Conservation (phyloP, 768 basidiomycete genomes). For the Chalciporus pseudorubinellus region DNA sequence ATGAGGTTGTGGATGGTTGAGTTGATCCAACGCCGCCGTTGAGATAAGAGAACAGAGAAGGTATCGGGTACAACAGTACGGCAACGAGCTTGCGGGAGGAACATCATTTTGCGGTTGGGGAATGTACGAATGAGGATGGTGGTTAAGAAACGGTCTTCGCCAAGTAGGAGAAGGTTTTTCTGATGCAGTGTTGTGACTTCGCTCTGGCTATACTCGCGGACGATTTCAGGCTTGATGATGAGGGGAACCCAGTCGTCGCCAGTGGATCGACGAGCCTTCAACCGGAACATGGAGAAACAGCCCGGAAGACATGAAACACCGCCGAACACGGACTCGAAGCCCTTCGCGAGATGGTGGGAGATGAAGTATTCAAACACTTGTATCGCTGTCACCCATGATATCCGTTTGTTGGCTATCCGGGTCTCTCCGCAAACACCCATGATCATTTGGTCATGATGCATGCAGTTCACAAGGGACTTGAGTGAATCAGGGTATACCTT, state of each 20-base stretch:
- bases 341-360: slow-evolving; percentile 97
- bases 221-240: slow-evolving; percentile 94
- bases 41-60: slow-evolving; percentile 88
- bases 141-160: slow-evolving; percentile 98
- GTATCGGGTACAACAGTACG: slow-evolving; percentile 96
- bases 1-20: slow-evolving; percentile 99
- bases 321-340: slow-evolving; percentile 98
- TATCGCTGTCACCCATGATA: slow-evolving; percentile 97
- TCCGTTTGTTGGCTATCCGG: slow-evolving; percentile 96
- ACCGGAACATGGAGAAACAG: slow-evolving; percentile 99
- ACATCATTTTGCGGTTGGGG: slow-evolving; percentile 99
- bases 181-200: slow-evolving; percentile 94
- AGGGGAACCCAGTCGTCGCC: slow-evolving; percentile 98
- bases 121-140: slow-evolving; percentile 96
- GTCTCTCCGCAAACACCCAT: slow-evolving; percentile 99
- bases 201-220: slow-evolving; percentile 94
- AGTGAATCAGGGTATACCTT: slow-evolving; percentile 92
- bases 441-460: slow-evolving; percentile 98
- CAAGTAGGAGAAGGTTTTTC: slow-evolving; percentile 93
- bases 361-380: slow-evolving; percentile 99
- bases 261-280: slow-evolving; percentile 84
- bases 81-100: slow-evolving; percentile 93
- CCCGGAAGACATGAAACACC: slow-evolving; percentile 99
- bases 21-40: slow-evolving; percentile 99
- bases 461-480: slow-evolving; percentile 90